Percentiles rank a stretch among this genome's conserved stretches.
Conservation (phyloP, 2,329 filamentous ascomycete genomes). For the Xenoacremonium recifei region DNA sequence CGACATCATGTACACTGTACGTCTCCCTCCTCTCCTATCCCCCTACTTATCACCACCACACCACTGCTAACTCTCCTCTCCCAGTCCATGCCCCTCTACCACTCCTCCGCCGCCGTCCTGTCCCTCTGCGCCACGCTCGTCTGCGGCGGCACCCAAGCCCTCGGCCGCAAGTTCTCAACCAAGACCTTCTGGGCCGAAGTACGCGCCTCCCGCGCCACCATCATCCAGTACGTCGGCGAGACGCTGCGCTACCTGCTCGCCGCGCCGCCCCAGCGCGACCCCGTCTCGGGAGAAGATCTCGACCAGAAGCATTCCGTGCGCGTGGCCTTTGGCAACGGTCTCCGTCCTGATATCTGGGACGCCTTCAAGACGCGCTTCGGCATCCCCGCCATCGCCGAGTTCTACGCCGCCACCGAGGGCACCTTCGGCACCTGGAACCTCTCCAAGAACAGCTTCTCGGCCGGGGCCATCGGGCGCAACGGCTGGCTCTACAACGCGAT, state of each 20-base stretch:
- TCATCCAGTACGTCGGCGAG: slow-evolving; percentile 86
- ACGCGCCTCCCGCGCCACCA: slow-evolving; percentile 66
- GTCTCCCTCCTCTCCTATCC: slow-evolving; percentile 13
- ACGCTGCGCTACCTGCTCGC: slow-evolving; percentile 80
- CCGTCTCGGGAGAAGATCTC: slow-evolving; percentile 62
- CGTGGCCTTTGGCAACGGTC: slow-evolving; percentile 78
- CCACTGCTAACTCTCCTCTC: background rate
- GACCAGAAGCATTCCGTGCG: slow-evolving; percentile 74
- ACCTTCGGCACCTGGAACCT: slow-evolving; percentile 69
- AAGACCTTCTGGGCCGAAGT: slow-evolving; percentile 75
- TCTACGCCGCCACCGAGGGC: slow-evolving; percentile 79
- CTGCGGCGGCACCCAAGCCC: slow-evolving; percentile 62
- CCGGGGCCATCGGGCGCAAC: slow-evolving; percentile 75
- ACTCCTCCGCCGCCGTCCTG: slow-evolving; percentile 73
- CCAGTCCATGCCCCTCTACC: slow-evolving; percentile 85
- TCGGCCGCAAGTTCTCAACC: slow-evolving; percentile 78
- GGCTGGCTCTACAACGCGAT: slow-evolving; percentile 61
- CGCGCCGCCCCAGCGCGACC: slow-evolving; percentile 60
- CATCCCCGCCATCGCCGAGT: slow-evolving; percentile 71
- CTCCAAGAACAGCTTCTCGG: slow-evolving; percentile 67
- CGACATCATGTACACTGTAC: slow-evolving; percentile 75
- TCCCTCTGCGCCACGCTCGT: slow-evolving; percentile 62
- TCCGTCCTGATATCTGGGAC: slow-evolving; percentile 84
- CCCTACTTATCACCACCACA: background rate
- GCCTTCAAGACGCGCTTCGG: slow-evolving; percentile 78